Evolutionary conservation across 495 filamentous ascomycete species (phyloP), one percentile per base, ranked within the genome.

Genomic region (Penicillium canariense): DNA sequence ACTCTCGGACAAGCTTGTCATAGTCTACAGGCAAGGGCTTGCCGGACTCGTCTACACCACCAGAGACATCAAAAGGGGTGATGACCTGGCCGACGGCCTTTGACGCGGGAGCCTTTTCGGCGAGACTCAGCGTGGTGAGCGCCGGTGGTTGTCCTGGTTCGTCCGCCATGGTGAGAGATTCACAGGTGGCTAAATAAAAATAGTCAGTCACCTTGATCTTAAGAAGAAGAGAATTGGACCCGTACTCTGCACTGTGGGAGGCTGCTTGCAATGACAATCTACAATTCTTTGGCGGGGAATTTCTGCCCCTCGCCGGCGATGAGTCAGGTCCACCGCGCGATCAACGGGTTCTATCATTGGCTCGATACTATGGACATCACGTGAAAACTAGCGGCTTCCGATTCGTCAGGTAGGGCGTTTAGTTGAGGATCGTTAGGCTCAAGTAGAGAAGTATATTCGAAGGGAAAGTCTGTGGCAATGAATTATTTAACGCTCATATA

Each of bases 1-100:
- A 79, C 45, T 76, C 68, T 27, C 67, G 63, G 6, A 76, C 67
- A 20, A 79, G 62, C 57, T 78, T 79, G 53, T 78, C 74, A 59
- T 84, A 85, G 56, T 85, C 81, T 42, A 85, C 82, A 0, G 77
- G 79, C 25, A 82, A 66, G 8, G 76, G 62, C 51, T 83, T 81
- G 11, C 82, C 82, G 4, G 75, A 61, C 49, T 81, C 81, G 60
- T 84, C 82, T 1, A 79, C 72, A 47, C 77, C 82, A 31, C 81
- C 82, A 18, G 77, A 80, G 30, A 85, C 82, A 60, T 79, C 75
- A 62, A 81, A 84, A 0, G 82, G 82, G 10, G 76, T 79, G 48
- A 84, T 77, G 36, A 82, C 76, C 56, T 83, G 78, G 62, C 80
- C 80, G 52, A 76, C 70, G 12, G 65, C 61, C 53, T 70, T 69